Conservation (phyloP, 495 filamentous ascomycete species). For the Talaromyces thailandensis region DNA sequence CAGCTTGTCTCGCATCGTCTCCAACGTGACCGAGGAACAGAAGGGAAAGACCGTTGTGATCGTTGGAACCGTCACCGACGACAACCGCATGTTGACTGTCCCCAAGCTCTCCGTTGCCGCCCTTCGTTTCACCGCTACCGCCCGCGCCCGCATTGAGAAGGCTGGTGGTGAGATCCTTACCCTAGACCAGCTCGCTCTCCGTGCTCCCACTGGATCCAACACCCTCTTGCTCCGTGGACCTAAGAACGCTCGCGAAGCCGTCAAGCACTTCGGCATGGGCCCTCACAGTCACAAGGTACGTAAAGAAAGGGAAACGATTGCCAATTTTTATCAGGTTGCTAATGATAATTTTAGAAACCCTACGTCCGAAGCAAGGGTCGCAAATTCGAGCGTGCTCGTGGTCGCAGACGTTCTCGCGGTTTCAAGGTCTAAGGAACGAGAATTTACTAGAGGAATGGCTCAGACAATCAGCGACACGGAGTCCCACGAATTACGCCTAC, state of each 20-base stretch:
- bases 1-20: conserved; percentile 80
- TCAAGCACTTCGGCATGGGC: conserved; percentile 98
- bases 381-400: conserved; percentile 98
- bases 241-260: conserved; percentile 92
- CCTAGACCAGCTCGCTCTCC: conserved; percentile 88
- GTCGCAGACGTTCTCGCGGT: conserved; percentile 87
- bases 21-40: conserved; percentile 53
- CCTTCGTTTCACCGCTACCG: conserved; percentile 90
- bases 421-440: conserved; percentile 83
- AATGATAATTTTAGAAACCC: conserved; percentile 56
- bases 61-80: conserved; percentile 90
- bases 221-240: conserved; percentile 90
- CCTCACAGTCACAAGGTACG: conserved; percentile 93
- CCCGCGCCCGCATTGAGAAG: conserved; percentile 82
- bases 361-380: conserved; percentile 96
- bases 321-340: conserved; percentile 18
- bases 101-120: conserved; percentile 91
- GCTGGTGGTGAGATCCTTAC: conserved; percentile 92
- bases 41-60: conserved; percentile 87
- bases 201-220: conserved; percentile 88
- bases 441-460: conserved; percentile 4
- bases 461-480: not conserved
- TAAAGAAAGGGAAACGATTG: conserved; percentile 8
- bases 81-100: conserved; percentile 80
- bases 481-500: not conserved